These are phyloP conservation scores for Lachancea waltii DNA, from an alignment of 805 yeast genomes.

Conservation along the genomic window DNA sequence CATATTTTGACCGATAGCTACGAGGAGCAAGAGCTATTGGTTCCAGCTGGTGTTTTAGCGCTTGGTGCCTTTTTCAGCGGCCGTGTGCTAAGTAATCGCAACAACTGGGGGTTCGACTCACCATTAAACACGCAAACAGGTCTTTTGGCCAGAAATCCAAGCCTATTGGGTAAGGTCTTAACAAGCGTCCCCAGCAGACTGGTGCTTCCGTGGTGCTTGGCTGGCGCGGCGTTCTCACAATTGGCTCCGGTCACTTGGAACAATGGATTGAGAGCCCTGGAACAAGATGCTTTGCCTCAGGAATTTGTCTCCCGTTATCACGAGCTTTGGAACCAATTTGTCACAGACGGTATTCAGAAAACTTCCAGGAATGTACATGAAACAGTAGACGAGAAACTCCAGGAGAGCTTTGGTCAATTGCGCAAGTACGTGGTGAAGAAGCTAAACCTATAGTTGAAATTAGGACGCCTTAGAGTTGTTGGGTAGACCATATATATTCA, in stretches of 20 bases:
- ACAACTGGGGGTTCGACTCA: slow-evolving; percentile 21
- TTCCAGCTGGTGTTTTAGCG: slow-evolving; percentile 24
- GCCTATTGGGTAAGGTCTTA: slow-evolving; percentile 12
- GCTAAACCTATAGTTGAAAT: slow-evolving; percentile 1
- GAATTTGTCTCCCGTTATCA: slow-evolving; percentile 12
- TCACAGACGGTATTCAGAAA: slow-evolving; percentile 10
- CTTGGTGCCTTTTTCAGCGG: slow-evolving; percentile 27
- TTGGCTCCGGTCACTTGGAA: slow-evolving; percentile 25
- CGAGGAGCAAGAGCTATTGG: slow-evolving; percentile 21
- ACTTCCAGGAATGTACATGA: slow-evolving; percentile 6
- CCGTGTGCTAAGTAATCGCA: slow-evolving; percentile 22
- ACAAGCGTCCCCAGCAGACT: slow-evolving; percentile 25
- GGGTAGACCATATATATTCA: background rate
- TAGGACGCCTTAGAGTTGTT: too few relatives aligned
- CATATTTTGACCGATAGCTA: slow-evolving; percentile 19
- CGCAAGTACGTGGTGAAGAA: slow-evolving; percentile 6
- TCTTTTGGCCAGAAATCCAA: slow-evolving; percentile 10
- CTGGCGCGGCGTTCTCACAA: slow-evolving; percentile 17
- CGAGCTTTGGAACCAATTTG: slow-evolving; percentile 10
- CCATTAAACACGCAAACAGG: slow-evolving; percentile 9
- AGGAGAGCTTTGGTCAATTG: slow-evolving; percentile 9
- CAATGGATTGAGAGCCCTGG: slow-evolving; percentile 13
- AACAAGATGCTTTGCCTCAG: slow-evolving; percentile 19
- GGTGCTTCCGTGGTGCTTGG: slow-evolving; percentile 22
- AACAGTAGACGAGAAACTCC: slow-evolving; percentile 11